These are phyloP conservation scores for Pleurotus platypus DNA, from an alignment of 768 basidiomycete species.

Conservation along the genomic window DNA sequence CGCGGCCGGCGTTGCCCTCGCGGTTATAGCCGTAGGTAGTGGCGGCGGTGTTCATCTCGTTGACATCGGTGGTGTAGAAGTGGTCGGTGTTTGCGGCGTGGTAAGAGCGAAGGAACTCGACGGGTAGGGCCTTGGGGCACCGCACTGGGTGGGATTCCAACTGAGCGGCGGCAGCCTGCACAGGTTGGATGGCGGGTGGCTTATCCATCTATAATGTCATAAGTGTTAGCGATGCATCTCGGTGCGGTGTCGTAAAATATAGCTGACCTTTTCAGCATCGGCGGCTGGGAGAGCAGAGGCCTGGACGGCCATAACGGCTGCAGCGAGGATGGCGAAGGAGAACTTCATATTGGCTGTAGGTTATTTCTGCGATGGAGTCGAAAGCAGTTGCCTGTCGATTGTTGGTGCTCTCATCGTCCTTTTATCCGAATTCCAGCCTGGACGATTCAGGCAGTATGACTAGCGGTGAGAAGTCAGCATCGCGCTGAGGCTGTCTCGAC, in stretches of 20 bases:
- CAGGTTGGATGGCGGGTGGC: conserved; percentile 1
- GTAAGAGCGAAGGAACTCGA: background rate
- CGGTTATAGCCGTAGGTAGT: background rate
- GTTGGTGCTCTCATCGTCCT: background rate
- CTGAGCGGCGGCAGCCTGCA: conserved; percentile 1
- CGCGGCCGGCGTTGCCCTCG: conserved; percentile 4
- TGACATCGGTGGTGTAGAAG: conserved; percentile 8
- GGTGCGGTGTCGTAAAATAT: no score
- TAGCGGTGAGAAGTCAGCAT: background rate
- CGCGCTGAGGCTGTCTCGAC: background rate
- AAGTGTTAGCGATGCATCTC: background rate
- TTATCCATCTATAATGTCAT: background rate
- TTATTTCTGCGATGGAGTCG: background rate
- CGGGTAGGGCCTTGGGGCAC: background rate
- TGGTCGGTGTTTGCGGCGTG: background rate
- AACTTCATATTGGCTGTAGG: conserved; percentile 3
- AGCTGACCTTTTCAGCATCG: background rate
- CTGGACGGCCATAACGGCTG: conserved; percentile 5
- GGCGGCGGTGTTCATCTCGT: background rate
- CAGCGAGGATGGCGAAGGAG: conserved; percentile 4
- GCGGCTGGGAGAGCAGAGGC: conserved; percentile 3
- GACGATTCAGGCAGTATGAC: background rate
- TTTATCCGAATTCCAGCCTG: background rate
- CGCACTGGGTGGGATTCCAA: no score
- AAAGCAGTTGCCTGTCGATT: conserved; percentile 1